Conservation (phyloP, 805 yeast species). For the Maudiozyma turicensis region DNA sequence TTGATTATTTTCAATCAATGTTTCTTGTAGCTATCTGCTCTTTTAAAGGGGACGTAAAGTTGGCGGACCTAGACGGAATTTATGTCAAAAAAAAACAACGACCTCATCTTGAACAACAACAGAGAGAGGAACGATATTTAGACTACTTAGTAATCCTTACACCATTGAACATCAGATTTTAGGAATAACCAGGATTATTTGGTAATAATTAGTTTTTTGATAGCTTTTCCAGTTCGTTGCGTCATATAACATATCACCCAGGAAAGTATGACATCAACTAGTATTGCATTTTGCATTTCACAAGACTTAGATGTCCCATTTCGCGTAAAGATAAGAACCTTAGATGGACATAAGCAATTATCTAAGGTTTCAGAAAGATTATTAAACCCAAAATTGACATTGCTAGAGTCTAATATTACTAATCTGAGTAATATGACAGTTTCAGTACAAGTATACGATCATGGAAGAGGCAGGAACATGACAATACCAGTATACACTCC, state of each 20-base stretch:
- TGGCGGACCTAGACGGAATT: too few species aligned
- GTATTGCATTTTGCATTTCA: conserved; percentile 47
- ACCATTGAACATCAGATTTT: background rate
- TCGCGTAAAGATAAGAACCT: conserved; percentile 36
- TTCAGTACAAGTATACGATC: conserved; percentile 35
- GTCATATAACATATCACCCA: too few species aligned
- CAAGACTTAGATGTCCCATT: conserved; percentile 44
- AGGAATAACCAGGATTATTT: background rate
- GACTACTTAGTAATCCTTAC: background rate
- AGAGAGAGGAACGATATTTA: too few species aligned
- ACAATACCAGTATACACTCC: conserved; percentile 42
- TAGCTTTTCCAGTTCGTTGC: too few species aligned
- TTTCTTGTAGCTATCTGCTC: too few species aligned
- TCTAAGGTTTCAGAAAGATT: conserved; percentile 38
- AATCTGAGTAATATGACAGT: conserved; percentile 33
- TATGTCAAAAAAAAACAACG: too few species aligned
- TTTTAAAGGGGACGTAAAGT: too few species aligned
- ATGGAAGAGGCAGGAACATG: conserved; percentile 36
- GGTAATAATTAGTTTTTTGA: too few species aligned
- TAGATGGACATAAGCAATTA: conserved; percentile 37
- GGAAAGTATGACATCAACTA: conserved; percentile 16
- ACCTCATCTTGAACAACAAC: too few species aligned
- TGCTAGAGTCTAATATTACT: conserved; percentile 33
- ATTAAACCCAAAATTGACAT: conserved; percentile 37
- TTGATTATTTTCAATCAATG: too few species aligned